Base-by-base conservation (phyloP, 2,329 filamentous ascomycete genomes). In the Orbilia oligospora region DNA sequence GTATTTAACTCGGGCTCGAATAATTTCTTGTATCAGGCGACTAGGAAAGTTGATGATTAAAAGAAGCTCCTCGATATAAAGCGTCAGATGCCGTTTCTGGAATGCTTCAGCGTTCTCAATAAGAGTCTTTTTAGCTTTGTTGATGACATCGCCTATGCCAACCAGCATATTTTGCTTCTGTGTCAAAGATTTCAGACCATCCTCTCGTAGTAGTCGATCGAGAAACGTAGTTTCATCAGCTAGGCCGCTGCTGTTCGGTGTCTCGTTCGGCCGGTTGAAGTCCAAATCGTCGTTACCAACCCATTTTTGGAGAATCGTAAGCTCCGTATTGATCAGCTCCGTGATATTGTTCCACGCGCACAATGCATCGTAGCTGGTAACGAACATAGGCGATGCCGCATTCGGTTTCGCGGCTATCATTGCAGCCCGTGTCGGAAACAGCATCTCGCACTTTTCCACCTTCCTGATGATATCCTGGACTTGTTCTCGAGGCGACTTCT, bases 261-360 rank as follows among this genome's bases (percentile, higher is more conserved):
- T 89, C 67, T 90, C 88, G 80, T 92, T 91, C 22, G 91, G 88
- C 83, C 92, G 92, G 64, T 90, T 90, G 83, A 98, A 99, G 84
- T 98, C 94, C 46, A 99, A 88, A 83, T 97, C 94, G 44, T 94
- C 91, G 83, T 99, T 99, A 69, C 96, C 96, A 27, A 99, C 96
- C 96, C 96, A 99, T 80, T 92, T 94, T 84, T 96, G 94, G 80
- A 99, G 85, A 80, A 98, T 94, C 14, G 91, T 90, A 76, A 99
- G 89, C 84, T 99, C 93, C 1, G 93, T 97, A 84, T 97, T 97
- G 87, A 99, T 98, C 83, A 97, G 90, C 83, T 95, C 91, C 36
- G 94, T 97, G 65, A 94, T 97, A 85, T 98, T 99, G 87, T 97
- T 92, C 96, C 96, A 99, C 2, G 95, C 91, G 79, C 97, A 90